Conservation (phyloP, 768 basidiomycete species). For the Pholiota molesta region DNA sequence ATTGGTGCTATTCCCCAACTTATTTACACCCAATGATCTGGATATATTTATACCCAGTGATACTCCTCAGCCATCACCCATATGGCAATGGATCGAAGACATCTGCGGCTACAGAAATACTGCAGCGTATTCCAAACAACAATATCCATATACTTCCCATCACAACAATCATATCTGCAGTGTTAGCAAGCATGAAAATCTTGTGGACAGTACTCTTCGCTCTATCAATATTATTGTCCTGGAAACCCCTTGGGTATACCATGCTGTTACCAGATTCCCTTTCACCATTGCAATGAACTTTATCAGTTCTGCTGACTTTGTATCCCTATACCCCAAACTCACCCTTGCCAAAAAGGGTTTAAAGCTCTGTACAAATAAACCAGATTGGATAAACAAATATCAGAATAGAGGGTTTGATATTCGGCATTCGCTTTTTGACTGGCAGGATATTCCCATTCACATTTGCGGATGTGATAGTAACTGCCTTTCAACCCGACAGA, state of each 20-base stretch:
- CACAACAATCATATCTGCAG: neutral
- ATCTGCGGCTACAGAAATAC: neutral
- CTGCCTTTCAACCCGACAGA: too few species aligned
- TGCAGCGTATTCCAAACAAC: neutral
- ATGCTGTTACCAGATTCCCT: neutral
- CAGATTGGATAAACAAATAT: neutral
- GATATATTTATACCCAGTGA: neutral
- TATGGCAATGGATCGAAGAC: neutral
- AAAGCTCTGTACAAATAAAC: neutral
- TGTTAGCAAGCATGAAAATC: neutral
- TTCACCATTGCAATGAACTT: neutral
- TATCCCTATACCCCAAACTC: neutral
- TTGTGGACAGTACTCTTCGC: neutral
- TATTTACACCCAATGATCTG: neutral
- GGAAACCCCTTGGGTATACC: neutral
- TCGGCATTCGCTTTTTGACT: neutral
- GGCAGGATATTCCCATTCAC: too few species aligned
- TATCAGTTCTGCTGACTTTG: neutral
- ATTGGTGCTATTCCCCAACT: neutral
- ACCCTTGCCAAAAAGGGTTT: neutral
- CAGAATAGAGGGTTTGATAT: neutral
- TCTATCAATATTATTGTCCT: neutral
- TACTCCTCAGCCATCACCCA: neutral
- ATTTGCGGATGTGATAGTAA: too few species aligned
- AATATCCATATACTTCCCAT: neutral